These are phyloP conservation scores for Cornus suecica DNA, from an alignment of 148 eudicot species.

Conservation along the genomic window DNA sequence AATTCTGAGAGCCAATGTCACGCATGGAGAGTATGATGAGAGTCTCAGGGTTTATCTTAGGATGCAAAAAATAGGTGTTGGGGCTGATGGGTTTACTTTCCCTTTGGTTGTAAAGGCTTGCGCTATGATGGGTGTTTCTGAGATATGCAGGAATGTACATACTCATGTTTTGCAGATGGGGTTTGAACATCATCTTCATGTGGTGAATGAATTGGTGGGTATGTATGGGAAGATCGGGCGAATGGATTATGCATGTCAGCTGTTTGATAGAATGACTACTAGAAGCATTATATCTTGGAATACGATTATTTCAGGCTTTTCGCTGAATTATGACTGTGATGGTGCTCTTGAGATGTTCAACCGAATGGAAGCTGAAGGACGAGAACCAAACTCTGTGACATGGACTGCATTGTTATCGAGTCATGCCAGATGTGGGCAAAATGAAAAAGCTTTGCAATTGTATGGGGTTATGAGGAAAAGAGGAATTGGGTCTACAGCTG, in stretches of 20 bases:
- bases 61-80: constrained; percentile 35
- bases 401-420: constrained; percentile 72
- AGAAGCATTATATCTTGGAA: constrained; percentile 58
- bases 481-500: constrained; percentile 42
- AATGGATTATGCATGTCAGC: constrained; percentile 31
- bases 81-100: constrained; percentile 54
- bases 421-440: constrained; percentile 49
- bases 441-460: constrained; percentile 29
- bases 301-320: constrained; percentile 52
- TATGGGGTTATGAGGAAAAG: constrained; percentile 41
- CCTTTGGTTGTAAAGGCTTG: constrained; percentile 57
- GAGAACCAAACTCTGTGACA: constrained; percentile 52
- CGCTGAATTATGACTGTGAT: constrained; percentile 39
- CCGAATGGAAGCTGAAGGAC: constrained; percentile 54
- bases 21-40: constrained; percentile 24
- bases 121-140: constrained; percentile 28
- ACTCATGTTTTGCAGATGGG: constrained; percentile 48
- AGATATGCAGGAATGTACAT: constrained; percentile 35
- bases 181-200: constrained; percentile 42
- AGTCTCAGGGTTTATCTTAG: constrained; percentile 27
- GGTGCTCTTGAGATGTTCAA: constrained; percentile 39
- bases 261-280: constrained; percentile 55
- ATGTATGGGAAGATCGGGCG: constrained; percentile 49
- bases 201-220: constrained; percentile 47
- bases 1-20: constrained; percentile 42